These are phyloP conservation scores for Fusarium anthophilum DNA, from an alignment of 2,329 filamentous ascomycete species.

Conservation along the genomic window DNA sequence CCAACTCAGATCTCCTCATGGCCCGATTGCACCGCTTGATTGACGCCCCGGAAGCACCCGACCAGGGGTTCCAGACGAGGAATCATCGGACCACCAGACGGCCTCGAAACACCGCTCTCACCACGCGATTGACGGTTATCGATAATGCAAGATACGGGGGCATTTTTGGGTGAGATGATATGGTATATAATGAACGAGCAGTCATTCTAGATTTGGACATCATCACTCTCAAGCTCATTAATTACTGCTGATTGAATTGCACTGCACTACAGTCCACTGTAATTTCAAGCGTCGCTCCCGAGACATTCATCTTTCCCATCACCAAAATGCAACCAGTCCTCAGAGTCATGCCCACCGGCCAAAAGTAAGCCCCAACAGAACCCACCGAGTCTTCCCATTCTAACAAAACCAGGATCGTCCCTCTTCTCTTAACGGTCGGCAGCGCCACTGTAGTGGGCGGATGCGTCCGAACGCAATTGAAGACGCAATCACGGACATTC, in stretches of 20 bases:
- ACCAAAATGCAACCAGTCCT: conserved; percentile 33
- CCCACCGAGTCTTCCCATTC: neutral
- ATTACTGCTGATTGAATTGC: neutral
- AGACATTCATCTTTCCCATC: neutral
- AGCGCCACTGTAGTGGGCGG: conserved; percentile 28
- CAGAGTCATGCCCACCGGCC: conserved; percentile 20
- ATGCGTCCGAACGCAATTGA: conserved; percentile 30
- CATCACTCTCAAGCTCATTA: neutral
- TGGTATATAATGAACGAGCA: conserved; percentile 10
- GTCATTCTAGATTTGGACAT: neutral
- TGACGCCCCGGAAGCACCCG: conserved; percentile 26
- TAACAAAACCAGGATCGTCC: conserved; percentile 33
- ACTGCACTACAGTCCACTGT: neutral
- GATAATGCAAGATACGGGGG: conserved; percentile 2
- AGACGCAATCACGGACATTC: conserved; percentile 27
- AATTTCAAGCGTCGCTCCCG: neutral
- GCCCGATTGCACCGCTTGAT: conserved; percentile 16
- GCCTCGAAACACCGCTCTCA: conserved; percentile 28
- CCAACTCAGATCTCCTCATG: neutral
- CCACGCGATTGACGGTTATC: conserved; percentile 14
- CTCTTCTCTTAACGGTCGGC: conserved; percentile 36
- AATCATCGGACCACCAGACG: conserved; percentile 24
- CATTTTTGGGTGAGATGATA: neutral
- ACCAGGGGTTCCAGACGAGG: conserved; percentile 8
- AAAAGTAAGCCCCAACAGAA: conserved; percentile 20